phyloP scores from a whole-genome alignment of 208 protist genomes.

The Blechomonas ayalai region DNA sequence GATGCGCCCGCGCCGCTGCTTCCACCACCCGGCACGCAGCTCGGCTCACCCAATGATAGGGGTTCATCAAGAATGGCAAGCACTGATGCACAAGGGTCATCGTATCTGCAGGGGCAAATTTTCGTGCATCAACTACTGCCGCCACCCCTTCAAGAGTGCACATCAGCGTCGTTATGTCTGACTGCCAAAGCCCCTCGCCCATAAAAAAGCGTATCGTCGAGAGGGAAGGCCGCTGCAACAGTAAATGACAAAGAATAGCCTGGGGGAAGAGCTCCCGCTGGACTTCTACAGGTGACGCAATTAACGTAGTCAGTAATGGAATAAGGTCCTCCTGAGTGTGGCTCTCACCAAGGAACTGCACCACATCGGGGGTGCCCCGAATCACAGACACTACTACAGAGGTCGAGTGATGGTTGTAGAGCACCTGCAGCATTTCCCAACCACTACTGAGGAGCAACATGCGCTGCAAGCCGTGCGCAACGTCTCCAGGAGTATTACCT shows the following conservation, averaged over 20 bases:
- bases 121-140: constrained; percentile 18
- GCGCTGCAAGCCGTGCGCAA: constrained; percentile 24
- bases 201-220: constrained; percentile 64
- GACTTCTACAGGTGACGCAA: constrained; percentile 31
- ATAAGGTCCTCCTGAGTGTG: constrained; percentile 51
- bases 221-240: constrained; percentile 20
- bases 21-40: constrained; percentile 46
- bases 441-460: constrained; percentile 37
- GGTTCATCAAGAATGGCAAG: constrained; percentile 35
- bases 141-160: constrained; percentile 38
- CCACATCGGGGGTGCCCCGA: constrained; percentile 21
- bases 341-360: constrained; percentile 61
- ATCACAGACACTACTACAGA: constrained; percentile 33
- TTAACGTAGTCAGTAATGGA: constrained; percentile 58
- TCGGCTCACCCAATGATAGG: constrained; percentile 28
- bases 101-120: constrained; percentile 15
- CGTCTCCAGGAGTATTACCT: background rate
- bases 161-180: constrained; percentile 12
- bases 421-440: constrained; percentile 51
- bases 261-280: constrained; percentile 45
- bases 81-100: constrained; percentile 57
- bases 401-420: constrained; percentile 30
- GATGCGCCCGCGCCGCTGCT: constrained; percentile 32
- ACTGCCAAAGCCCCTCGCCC: constrained; percentile 53
- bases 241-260: constrained; percentile 40